phyloP scores from a whole-genome alignment of 2,329 filamentous ascomycete genomes.

The Alternaria angustiovoidea region DNA sequence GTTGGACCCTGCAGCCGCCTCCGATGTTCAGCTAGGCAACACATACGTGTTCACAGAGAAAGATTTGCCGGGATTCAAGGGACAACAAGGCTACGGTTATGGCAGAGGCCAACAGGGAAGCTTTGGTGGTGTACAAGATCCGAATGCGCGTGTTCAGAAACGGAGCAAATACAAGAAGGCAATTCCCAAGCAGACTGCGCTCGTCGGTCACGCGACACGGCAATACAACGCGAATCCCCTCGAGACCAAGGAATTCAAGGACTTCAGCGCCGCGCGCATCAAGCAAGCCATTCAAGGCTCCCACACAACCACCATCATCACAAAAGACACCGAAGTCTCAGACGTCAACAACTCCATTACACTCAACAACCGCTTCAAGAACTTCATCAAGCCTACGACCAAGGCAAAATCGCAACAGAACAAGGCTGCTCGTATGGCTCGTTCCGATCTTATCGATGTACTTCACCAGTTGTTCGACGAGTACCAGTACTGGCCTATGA shows the following conservation, averaged over 20 bases:
- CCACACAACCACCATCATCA: conserved; percentile 41
- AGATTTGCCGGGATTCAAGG: conserved; percentile 79
- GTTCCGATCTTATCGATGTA: conserved; percentile 85
- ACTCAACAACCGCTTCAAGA: conserved; percentile 43
- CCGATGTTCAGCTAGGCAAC: conserved; percentile 73
- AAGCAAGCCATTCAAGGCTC: conserved; percentile 56
- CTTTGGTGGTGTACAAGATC: conserved; percentile 40
- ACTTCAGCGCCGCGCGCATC: conserved; percentile 52
- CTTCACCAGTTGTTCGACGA: conserved; percentile 84
- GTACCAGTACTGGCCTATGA: conserved; percentile 95
- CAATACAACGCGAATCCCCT: conserved; percentile 62
- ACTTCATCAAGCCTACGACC: conserved; percentile 39
- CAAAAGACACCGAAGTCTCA: conserved; percentile 34
- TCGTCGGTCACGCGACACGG: conserved; percentile 67
- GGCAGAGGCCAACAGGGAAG: conserved; percentile 26
- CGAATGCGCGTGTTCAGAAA: conserved; percentile 45
- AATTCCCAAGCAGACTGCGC: conserved; percentile 58
- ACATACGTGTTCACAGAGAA: conserved; percentile 95
- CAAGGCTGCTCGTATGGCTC: conserved; percentile 89
- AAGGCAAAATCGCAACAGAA: conserved; percentile 55
- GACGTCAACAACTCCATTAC: conserved; percentile 37
- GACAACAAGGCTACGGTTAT: conserved; percentile 35
- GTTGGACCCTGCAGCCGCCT: conserved; percentile 66
- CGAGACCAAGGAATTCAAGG: conserved; percentile 54
- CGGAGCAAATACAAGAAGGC: conserved; percentile 47